These are phyloP conservation scores for Fusarium sp. DNA, from an alignment of 2,329 filamentous ascomycete genomes.

Conservation along the genomic window DNA sequence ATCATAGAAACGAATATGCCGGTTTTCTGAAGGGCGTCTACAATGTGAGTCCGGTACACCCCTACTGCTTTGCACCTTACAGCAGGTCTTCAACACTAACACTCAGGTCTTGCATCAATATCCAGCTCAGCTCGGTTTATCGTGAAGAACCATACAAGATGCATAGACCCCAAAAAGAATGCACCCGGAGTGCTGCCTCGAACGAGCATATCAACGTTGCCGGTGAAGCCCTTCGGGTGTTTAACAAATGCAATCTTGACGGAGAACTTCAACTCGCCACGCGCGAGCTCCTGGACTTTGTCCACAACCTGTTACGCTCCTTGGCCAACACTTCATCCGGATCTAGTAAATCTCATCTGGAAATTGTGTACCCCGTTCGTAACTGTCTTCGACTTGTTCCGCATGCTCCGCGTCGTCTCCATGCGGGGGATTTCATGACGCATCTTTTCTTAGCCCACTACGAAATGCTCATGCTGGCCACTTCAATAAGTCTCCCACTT, in stretches of 20 bases:
- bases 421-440: background rate
- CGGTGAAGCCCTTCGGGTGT: background rate
- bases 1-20: background rate
- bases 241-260: background rate
- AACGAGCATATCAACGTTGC: background rate
- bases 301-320: background rate
- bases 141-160: background rate
- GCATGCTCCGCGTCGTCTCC: background rate
- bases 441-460: background rate
- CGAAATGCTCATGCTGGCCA: background rate
- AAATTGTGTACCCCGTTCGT: background rate
- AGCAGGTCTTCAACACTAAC: too few relatives aligned
- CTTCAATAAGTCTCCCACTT: background rate
- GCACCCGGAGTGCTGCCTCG: background rate
- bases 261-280: background rate
- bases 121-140: background rate
- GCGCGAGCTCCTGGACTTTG: background rate
- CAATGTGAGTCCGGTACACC: background rate
- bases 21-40: background rate
- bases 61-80: too few relatives aligned
- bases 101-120: too few relatives aligned
- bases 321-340: background rate
- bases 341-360: background rate
- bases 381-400: background rate
- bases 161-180: background rate